phyloP scores from a whole-genome alignment of 1,284 basidiomycete species.

The Anthracocystis setariae region DNA sequence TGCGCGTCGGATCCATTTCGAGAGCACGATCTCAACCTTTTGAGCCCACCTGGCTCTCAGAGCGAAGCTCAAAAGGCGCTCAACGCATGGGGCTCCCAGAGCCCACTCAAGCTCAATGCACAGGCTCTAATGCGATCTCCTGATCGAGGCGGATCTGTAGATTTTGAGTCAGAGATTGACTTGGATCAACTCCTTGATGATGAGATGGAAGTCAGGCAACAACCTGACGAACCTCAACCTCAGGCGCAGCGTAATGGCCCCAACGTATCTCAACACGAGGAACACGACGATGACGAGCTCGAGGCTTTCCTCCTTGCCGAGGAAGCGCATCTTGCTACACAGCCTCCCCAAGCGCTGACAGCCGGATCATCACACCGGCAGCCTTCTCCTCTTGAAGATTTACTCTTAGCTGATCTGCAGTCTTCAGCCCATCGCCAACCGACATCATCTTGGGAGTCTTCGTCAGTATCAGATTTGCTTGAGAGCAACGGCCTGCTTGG shows the following conservation, averaged over 20 bases:
- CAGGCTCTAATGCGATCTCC: constrained; percentile 2
- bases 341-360: background rate
- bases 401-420: background rate
- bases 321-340: constrained; percentile 11
- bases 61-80: constrained; percentile 44
- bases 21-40: constrained; percentile 23
- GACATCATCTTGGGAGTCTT: constrained; percentile 13
- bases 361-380: background rate
- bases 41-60: constrained; percentile 23
- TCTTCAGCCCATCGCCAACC: background rate
- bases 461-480: constrained; percentile 23
- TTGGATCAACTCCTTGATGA: constrained; percentile 42
- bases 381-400: constrained; percentile 6
- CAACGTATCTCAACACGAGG: background rate
- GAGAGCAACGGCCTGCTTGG: constrained; percentile 45
- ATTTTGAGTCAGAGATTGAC: constrained; percentile 37
- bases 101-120: constrained; percentile 8
- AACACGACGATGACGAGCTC: constrained; percentile 36
- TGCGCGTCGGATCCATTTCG: constrained; percentile 13
- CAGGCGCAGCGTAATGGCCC: background rate
- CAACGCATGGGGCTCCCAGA: constrained; percentile 30
- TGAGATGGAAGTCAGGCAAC: constrained; percentile 16
- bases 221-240: background rate
- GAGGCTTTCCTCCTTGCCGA: constrained; percentile 35
- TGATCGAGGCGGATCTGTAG: constrained; percentile 18